Base-by-base conservation (phyloP, 2,329 filamentous ascomycete species). In the Lasiodiplodia sp. region DNA sequence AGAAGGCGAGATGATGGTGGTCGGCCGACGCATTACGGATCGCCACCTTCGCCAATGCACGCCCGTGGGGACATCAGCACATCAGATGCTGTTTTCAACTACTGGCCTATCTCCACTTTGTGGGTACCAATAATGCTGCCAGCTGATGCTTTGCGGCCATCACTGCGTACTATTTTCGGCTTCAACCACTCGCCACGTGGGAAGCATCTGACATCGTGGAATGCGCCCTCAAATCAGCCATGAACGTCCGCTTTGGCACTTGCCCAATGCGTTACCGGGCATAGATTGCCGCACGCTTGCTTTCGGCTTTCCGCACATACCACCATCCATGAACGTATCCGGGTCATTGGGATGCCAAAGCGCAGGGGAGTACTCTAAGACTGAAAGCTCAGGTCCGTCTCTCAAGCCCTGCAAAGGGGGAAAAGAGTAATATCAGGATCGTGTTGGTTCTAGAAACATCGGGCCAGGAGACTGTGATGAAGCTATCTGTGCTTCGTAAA, bases 1-100 rank as follows among this genome's bases (percentile, higher is more conserved):
- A 64, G 40, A 64, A 64, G 44, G 60, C 60, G 60, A 64, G 47
- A 64, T 64, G 60, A 64, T 64, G 47, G 34, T 64, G n/a, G 44
- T 52, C 31, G n/a, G 31, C 14, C 47, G 21, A 18, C 28, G 60
- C 60, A 52, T 52, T 37, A 23, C 60, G 44, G 60, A 64, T 64
- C 60, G 60, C 47, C 60, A 28, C 28, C 40, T 47, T 16, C 16
- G 40, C 37, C 57, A 18, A 49, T 62, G 40, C 57, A 51, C 57
- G 55, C 55, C n/a, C 34, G 55, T 37, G 55, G 55, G 34, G 34
- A 57, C 55, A 40, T 57, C 55, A 57, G 10, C n/a, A 23, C 55
- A 40, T 31, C 55, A n/a, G 53, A 57, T 38, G 57, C 57, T 49
- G 21, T 28, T 49, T 51, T 51, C 28, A 25, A n/a, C 4, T 8